Base-by-base conservation (phyloP, 2,329 filamentous ascomycete genomes). In the Sclerotinia sclerotiorum region DNA sequence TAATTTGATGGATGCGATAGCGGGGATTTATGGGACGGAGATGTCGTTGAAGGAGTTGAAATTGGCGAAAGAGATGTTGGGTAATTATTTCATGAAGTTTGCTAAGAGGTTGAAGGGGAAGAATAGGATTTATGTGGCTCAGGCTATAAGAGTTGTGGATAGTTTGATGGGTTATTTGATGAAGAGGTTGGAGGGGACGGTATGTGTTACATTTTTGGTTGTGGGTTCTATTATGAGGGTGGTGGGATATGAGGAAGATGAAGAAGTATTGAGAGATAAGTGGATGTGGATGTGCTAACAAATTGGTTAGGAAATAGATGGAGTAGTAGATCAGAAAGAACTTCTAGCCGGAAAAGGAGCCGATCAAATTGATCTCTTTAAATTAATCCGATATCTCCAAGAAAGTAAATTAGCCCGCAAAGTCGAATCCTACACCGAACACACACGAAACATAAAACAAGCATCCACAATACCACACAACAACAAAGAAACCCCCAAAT, bases 1-100 rank as follows among this genome's bases (percentile, higher is more conserved):
- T 78, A 99, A 99, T 76, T 86, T 99, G 65, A 97, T 97, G 90
- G 94, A 97, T 78, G 93, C 94, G 0, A 92, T 99, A 57, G 87
- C 92, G 21, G 90, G 89, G 57, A 95, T 97, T 46, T 89, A 97
- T 77, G 94, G 94, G 0, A 87, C 92, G 0, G 87, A 91, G 48
- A 84, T 98, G 27, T 87, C 87, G 2, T 81, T 97, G 5, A 81
- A 82, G 35, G 93, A 97, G 71, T 81, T 98, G 24, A 87, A 87
- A 62, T 84, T 85, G 69, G 92, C 90, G 3, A 86, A 92, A 65
- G 84, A 84, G 61, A 93, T 97, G 79, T 83, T 99, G 1, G 90
- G 89, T 0, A 83, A 88, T 0, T 99, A 99, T 74, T 87, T 97
- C 6, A 90, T 91, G 76, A 92, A 89, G 71, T 99, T 97, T 76